Evolutionary conservation across 1,284 basidiomycete genomes (phyloP).

Genomic region (Apiotrichum brassicae): DNA sequence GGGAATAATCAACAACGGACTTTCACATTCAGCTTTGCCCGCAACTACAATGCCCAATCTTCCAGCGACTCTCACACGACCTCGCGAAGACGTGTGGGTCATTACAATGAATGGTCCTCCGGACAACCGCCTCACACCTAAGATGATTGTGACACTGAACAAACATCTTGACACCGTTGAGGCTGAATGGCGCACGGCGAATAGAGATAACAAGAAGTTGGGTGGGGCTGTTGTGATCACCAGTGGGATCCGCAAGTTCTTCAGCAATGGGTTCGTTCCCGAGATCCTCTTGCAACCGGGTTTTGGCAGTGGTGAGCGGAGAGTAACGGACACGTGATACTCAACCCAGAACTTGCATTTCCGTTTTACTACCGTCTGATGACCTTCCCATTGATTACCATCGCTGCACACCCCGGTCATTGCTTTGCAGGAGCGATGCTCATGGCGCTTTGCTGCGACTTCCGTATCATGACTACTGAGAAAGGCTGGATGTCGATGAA

Average conservation of each 20-base stretch:
- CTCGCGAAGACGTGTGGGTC: slow-evolving; percentile 30
- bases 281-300: slow-evolving; percentile 57
- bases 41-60: too few species aligned
- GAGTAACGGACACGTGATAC: neutral
- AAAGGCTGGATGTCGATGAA: slow-evolving; percentile 88
- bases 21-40: too few species aligned
- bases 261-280: slow-evolving; percentile 78
- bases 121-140: slow-evolving; percentile 44
- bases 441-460: slow-evolving; percentile 75
- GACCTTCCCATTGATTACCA: slow-evolving; percentile 52
- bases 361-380: slow-evolving; percentile 39
- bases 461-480: slow-evolving; percentile 77
- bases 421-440: slow-evolving; percentile 77
- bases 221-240: slow-evolving; percentile 69
- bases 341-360: slow-evolving; percentile 37
- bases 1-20: too few species aligned
- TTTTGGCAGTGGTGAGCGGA: slow-evolving; percentile 64
- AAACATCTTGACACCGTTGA: slow-evolving; percentile 68
- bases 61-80: slow-evolving; percentile 21
- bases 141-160: slow-evolving; percentile 30
- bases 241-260: slow-evolving; percentile 73
- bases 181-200: slow-evolving; percentile 59
- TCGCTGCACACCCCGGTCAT: slow-evolving; percentile 87
- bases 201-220: slow-evolving; percentile 24
- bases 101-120: slow-evolving; percentile 42